phyloP scores from a whole-genome alignment of 1,139 yeast genomes.

The Yamadazyma triangularis region DNA sequence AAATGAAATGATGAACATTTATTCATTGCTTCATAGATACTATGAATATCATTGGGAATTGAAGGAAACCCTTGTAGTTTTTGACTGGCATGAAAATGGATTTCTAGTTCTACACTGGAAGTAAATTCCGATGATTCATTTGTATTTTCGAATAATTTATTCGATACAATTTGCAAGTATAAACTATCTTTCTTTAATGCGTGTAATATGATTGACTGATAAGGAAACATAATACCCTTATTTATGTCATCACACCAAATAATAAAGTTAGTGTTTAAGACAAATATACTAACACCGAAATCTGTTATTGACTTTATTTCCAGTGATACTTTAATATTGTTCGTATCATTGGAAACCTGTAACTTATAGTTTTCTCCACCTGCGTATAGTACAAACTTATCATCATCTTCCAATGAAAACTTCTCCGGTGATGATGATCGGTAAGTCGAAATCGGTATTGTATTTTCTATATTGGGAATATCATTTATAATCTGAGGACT shows the following conservation, averaged over 20 bases:
- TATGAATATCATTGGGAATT: constrained; percentile 9
- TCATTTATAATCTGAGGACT: constrained; percentile 23
- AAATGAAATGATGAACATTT: constrained; percentile 37
- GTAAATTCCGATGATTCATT: constrained; percentile 2
- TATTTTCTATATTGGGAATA: constrained; percentile 40
- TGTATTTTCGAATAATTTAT: constrained; percentile 11
- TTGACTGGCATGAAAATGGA: neutral
- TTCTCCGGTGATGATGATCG: constrained; percentile 38
- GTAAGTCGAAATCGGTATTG: constrained; percentile 30
- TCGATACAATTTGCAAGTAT: constrained; percentile 30
- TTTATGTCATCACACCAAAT: constrained; percentile 29
- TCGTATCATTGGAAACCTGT: constrained; percentile 14
- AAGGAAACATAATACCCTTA: constrained; percentile 37
- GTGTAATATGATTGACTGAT: constrained; percentile 34
- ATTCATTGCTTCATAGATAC: constrained; percentile 33
- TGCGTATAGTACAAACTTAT: constrained; percentile 38
- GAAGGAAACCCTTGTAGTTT: constrained; percentile 1
- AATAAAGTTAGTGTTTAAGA: constrained; percentile 34
- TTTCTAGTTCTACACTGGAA: constrained; percentile 6
- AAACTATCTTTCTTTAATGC: constrained; percentile 27
- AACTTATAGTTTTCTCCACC: constrained; percentile 26
- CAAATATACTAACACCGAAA: constrained; percentile 24
- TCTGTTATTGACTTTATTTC: constrained; percentile 5
- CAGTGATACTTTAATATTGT: constrained; percentile 11
- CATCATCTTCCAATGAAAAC: constrained; percentile 36